Conservation (phyloP, 208 protist species). For the Phytomonas francai region DNA sequence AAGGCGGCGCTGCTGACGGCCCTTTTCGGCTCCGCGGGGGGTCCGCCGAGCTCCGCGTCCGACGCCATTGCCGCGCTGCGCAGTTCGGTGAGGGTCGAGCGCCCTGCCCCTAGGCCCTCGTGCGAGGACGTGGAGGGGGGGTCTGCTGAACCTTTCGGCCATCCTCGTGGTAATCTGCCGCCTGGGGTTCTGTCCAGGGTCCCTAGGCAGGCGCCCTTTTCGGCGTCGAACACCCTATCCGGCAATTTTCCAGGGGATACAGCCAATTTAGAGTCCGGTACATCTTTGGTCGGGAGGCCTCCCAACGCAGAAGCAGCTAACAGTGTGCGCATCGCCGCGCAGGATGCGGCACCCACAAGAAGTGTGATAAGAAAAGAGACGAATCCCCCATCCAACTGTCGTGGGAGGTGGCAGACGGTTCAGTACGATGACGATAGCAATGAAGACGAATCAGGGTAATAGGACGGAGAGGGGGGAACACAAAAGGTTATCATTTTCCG, state of each 20-base stretch:
- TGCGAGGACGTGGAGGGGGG: neutral
- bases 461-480: neutral
- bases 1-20: neutral
- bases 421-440: slow-evolving; percentile 64
- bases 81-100: slow-evolving; percentile 13
- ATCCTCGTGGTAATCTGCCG: neutral
- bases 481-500: neutral
- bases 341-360: neutral
- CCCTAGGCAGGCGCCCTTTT: neutral
- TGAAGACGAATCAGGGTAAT: slow-evolving; percentile 13
- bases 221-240: neutral
- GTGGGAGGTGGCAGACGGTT: slow-evolving; percentile 61
- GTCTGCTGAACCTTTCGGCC: neutral
- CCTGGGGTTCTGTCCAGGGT: neutral
- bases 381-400: slow-evolving; percentile 17
- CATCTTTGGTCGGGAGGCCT: neutral
- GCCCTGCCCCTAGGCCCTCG: slow-evolving; percentile 9
- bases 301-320: neutral
- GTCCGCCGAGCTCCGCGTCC: slow-evolving; percentile 4
- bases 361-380: slow-evolving; percentile 14
- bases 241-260: neutral
- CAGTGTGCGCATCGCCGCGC: neutral
- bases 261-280: neutral
- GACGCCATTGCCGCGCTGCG: slow-evolving; percentile 16
- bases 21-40: neutral